Conservation (phyloP, 2,329 filamentous ascomycete genomes). For the Apiospora aurea region DNA sequence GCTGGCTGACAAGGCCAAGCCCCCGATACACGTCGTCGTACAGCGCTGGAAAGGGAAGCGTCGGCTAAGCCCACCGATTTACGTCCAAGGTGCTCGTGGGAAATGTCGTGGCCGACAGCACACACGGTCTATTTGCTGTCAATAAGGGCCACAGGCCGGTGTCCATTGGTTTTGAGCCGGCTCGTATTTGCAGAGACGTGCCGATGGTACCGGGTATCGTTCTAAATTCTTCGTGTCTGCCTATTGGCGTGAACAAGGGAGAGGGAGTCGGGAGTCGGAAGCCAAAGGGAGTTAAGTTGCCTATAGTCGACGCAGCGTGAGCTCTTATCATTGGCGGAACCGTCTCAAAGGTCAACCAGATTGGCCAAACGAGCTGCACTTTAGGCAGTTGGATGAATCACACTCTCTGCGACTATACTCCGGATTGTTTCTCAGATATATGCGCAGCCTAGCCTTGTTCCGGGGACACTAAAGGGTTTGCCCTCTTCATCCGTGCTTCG, state of each 20-base stretch:
- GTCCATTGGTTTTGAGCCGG: no score
- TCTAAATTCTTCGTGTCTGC: not conserved
- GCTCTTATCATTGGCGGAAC: constrained; percentile 4
- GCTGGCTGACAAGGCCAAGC: not conserved
- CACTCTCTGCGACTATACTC: constrained; percentile 8
- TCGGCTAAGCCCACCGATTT: not conserved
- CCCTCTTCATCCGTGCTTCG: not conserved
- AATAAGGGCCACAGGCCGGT: not conserved
- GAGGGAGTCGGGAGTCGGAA: not conserved
- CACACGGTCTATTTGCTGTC: not conserved
- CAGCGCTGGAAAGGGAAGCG: not conserved
- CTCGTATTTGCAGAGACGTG: not conserved
- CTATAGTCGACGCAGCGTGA: constrained; percentile 14
- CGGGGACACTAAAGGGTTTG: not conserved
- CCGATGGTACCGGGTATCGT: not conserved
- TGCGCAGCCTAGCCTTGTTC: not conserved
- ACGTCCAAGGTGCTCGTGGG: not conserved
- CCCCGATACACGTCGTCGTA: not conserved
- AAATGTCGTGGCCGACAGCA: not conserved
- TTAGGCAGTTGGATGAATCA: constrained; percentile 12
- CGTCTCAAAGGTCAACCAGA: not conserved
- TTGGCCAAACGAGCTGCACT: constrained; percentile 2
- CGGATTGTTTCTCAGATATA: not conserved
- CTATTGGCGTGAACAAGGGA: not conserved
- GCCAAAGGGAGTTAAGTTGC: constrained; percentile 12